Conservation (phyloP, 495 filamentous ascomycete species). For the Podospora conica region DNA sequence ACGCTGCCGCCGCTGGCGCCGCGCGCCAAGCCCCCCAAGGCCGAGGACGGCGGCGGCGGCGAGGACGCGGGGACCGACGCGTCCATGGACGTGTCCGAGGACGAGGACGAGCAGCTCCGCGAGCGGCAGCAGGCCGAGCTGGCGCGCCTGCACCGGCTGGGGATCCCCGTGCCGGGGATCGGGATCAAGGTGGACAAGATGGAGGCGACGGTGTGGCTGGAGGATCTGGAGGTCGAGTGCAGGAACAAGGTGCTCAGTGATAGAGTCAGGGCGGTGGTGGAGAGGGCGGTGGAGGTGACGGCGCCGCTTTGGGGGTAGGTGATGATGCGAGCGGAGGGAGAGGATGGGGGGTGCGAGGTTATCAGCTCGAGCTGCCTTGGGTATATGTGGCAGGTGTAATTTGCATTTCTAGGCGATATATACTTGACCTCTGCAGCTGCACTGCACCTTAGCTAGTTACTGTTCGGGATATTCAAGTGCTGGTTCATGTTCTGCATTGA, state of each 20-base stretch:
- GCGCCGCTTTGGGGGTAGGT: conserved; percentile 57
- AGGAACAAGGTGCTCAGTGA: conserved; percentile 64
- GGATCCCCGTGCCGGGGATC: conserved; percentile 83
- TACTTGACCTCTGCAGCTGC: too few relatives aligned
- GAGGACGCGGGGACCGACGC: conserved; percentile 26
- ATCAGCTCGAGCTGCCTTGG: not conserved
- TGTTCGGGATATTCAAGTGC: too few relatives aligned
- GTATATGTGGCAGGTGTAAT: not conserved
- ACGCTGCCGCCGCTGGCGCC: conserved; percentile 14
- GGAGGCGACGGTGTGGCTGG: conserved; percentile 83
- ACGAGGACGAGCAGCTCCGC: conserved; percentile 36
- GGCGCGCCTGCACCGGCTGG: conserved; percentile 65
- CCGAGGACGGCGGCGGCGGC: conserved; percentile 26
- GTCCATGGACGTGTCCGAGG: conserved; percentile 34
- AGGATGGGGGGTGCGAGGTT: not conserved
- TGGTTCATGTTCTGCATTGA: not conserved
- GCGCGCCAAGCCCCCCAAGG: conserved; percentile 20
- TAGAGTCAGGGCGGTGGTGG: conserved; percentile 79
- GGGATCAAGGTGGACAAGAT: conserved; percentile 84
- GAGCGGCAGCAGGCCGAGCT: conserved; percentile 48
- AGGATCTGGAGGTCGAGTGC: conserved; percentile 86
- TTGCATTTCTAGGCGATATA: not conserved
- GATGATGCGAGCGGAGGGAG: not conserved
- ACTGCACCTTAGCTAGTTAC: too few relatives aligned
- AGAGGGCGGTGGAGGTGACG: conserved; percentile 85